Evolutionary conservation across 2,329 filamentous ascomycete species (phyloP), one percentile per base, ranked within the genome.

Genomic region (Neofusicoccum cordaticola): DNA sequence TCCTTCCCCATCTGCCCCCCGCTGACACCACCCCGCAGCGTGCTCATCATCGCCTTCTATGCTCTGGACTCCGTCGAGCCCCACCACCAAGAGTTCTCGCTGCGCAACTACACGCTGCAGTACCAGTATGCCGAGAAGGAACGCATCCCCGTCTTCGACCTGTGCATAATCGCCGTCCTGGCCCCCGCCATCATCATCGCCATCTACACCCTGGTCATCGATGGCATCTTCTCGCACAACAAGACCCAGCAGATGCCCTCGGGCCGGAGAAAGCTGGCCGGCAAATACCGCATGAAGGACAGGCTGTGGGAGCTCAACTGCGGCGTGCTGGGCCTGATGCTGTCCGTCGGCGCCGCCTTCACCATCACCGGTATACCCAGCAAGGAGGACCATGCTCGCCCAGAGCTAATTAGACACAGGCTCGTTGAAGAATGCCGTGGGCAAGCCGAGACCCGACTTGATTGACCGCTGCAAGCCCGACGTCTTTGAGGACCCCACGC

Each of bases 231-330:
- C 71, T 86, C 84, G 17, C 83, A 86, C 69, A 74, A 78, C 56
- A 72, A 74, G 41, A 69, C 72, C 2, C 77, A 76, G 61, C 71
- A 73, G 1, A 37, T 68, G 13, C 60, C 67, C 4, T 68, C 71
- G 12, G 58, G 68, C 19, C 65, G 75, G 62, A 74, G 75, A 69
- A 73, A 73, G 37, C 67, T 78, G 52, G 77, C 80, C 0, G 82
- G 78, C 51, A 71, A 78, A 61, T 85, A 86, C 69, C 77, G 81
- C 44, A 80, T 84, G 69, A 83, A 83, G 69, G 83, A 86, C 68
- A 78, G 85, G 19, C 71, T 87, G n/a, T 87, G 85, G 85, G 84
- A 87, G 72, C 75, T 87, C 69, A 87, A 87, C 69, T 86, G 85
- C 68, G 85, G 85, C 2, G 80, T 86, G 11, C 71, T 87, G 31